A percentile compares a stretch with the other conserved stretches of the same genome.
These are phyloP conservation scores for Kluyveromyces nonfermentans DNA, from an alignment of 805 yeast genomes.

Conservation along the genomic window DNA sequence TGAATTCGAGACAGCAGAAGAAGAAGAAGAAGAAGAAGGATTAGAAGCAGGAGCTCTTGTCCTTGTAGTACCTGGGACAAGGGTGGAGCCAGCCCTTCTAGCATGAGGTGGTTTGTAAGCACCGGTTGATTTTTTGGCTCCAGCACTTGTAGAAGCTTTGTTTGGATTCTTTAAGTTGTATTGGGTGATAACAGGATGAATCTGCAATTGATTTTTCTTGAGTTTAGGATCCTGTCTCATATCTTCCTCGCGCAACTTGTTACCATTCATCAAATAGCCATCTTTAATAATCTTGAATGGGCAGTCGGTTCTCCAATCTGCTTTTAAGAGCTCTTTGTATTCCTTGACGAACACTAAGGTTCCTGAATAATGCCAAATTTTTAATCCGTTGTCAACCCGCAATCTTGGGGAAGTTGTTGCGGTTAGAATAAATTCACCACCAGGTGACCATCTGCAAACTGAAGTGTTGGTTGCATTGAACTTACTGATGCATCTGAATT, in stretches of 20 bases:
- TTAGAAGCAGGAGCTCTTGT: constrained; percentile 38
- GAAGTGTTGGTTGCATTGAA: constrained; percentile 92
- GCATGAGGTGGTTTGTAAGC: constrained; percentile 98
- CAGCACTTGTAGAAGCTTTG: constrained; percentile 15
- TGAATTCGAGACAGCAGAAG: constrained; percentile 2
- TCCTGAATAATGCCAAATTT: constrained; percentile 89
- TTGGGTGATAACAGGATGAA: constrained; percentile 64
- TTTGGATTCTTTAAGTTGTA: constrained; percentile 34
- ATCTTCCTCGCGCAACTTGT: constrained; percentile 6
- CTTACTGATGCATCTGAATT: constrained; percentile 67
- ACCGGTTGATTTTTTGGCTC: constrained; percentile 55
- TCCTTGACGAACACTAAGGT: constrained; percentile 69
- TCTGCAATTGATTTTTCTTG: constrained; percentile 42
- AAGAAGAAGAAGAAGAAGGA: constrained; percentile 11
- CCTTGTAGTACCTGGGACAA: constrained; percentile 33
- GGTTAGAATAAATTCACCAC: constrained; percentile 84
- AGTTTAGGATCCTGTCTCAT: constrained; percentile 46
- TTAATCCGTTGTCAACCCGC: constrained; percentile 91
- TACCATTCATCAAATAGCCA: constrained; percentile 28
- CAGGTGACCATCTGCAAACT: constrained; percentile 97
- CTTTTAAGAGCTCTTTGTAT: constrained; percentile 69
- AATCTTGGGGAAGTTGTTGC: constrained; percentile 96
- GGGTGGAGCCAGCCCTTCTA: constrained; percentile 38
- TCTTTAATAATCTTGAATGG: constrained; percentile 21
- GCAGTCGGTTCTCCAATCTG: constrained; percentile 67